A percentile compares a stretch with the other conserved stretches of the same genome.
Conservation (phyloP, 2,329 filamentous ascomycete species). For the Colletotrichum ledebouriae region DNA sequence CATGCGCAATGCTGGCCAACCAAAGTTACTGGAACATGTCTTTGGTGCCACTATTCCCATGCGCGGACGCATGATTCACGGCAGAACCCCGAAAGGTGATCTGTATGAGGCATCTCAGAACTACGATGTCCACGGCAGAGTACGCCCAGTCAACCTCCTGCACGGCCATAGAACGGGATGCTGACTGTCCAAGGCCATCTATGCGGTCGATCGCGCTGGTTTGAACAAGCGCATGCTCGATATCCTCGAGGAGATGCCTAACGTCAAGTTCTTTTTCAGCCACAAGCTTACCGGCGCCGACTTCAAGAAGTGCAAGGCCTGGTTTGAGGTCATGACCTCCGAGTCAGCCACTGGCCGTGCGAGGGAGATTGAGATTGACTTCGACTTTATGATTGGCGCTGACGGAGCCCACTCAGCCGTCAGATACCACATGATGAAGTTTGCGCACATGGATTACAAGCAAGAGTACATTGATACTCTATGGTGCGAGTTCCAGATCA, state of each 20-base stretch:
- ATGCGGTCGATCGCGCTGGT: constrained; percentile 85
- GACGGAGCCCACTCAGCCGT: constrained; percentile 95
- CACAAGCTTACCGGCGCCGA: constrained; percentile 94
- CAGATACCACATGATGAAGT: constrained; percentile 97
- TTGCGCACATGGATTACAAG: constrained; percentile 86
- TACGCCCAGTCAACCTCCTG: constrained; percentile 53
- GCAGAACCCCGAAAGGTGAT: constrained; percentile 71
- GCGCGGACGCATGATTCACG: constrained; percentile 97
- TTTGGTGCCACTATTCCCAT: constrained; percentile 88
- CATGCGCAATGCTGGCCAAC: constrained; percentile 77
- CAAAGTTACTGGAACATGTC: constrained; percentile 79
- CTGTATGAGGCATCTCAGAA: constrained; percentile 85
- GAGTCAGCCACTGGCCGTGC: constrained; percentile 58
- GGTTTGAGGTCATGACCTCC: constrained; percentile 77
- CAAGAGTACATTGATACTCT: constrained; percentile 97
- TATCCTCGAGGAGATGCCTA: constrained; percentile 84
- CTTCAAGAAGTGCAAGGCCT: constrained; percentile 82
- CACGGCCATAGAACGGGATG: neutral
- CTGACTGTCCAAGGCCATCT: constrained; percentile 72
- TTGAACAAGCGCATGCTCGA: constrained; percentile 89
- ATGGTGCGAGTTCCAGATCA: constrained; percentile 96
- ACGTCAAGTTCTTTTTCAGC: constrained; percentile 92
- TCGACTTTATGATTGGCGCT: constrained; percentile 93
- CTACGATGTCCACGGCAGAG: constrained; percentile 90
- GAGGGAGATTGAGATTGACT: constrained; percentile 83